phyloP scores from a whole-genome alignment of 2,329 filamentous ascomycete species.

The Claviceps sp. region DNA sequence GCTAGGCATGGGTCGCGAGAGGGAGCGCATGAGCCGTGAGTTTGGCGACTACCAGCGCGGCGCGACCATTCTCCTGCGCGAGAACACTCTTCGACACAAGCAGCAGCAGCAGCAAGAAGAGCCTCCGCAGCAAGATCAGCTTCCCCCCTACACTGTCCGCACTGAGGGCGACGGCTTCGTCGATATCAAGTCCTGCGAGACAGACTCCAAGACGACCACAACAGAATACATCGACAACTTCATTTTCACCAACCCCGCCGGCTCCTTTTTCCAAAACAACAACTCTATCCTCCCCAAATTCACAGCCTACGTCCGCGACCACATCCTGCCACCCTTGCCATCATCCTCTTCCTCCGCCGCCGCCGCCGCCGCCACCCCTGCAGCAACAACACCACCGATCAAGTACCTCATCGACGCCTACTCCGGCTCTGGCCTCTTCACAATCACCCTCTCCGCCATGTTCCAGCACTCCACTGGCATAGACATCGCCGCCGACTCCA shows the following conservation, averaged over 20 bases:
- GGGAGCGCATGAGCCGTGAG: slow-evolving; percentile 59
- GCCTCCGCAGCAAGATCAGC: slow-evolving; percentile 9
- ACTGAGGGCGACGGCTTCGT: slow-evolving; percentile 43
- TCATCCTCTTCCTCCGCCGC: slow-evolving; percentile 40
- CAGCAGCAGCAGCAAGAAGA: slow-evolving; percentile 21
- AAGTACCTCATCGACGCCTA: slow-evolving; percentile 94
- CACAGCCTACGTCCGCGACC: slow-evolving; percentile 72
- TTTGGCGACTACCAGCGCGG: slow-evolving; percentile 62
- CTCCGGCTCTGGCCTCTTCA: slow-evolving; percentile 94
- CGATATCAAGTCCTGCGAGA: slow-evolving; percentile 80
- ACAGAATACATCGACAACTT: slow-evolving; percentile 82
- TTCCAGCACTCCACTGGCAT: slow-evolving; percentile 82
- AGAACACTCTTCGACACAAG: slow-evolving; percentile 59
- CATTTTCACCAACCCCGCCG: slow-evolving; percentile 80
- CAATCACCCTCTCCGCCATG: slow-evolving; percentile 73
- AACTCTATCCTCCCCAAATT: slow-evolving; percentile 88
- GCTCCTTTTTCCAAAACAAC: slow-evolving; percentile 98
- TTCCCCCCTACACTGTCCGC: slow-evolving; percentile 23
- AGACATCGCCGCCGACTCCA: slow-evolving; percentile 71
- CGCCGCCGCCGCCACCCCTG: slow-evolving; percentile 21
- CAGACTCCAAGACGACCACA: slow-evolving; percentile 66
- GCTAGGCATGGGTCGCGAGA: slow-evolving; percentile 63
- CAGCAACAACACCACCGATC: slow-evolving; percentile 35
- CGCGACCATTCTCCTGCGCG: slow-evolving; percentile 77
- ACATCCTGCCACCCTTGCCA: slow-evolving; percentile 30